Percentiles rank a stretch among this genome's conserved stretches.
These are phyloP conservation scores for Zymoseptoria tritici DNA, from an alignment of 2,329 filamentous ascomycete genomes.

Conservation along the genomic window DNA sequence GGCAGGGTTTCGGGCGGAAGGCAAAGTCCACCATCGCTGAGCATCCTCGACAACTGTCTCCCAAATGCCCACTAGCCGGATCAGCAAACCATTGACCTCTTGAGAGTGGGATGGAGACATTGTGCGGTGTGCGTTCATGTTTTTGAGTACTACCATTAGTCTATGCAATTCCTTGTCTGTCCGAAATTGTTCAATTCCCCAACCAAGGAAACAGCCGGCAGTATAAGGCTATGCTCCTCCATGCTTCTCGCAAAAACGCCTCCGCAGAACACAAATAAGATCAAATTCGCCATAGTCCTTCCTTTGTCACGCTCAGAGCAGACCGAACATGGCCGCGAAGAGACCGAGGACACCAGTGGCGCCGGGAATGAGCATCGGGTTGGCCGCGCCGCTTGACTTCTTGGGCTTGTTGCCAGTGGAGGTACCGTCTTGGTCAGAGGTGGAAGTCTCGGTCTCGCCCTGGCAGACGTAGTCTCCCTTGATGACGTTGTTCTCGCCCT, in stretches of 20 bases:
- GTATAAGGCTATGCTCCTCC: slow-evolving; percentile 8
- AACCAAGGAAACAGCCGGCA: slow-evolving; percentile 8
- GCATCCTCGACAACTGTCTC: not conserved
- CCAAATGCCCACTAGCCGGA: not conserved
- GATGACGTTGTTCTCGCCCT: slow-evolving; percentile 35
- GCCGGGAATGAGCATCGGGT: slow-evolving; percentile 35
- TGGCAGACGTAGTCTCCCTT: slow-evolving; percentile 39
- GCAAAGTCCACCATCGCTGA: no score
- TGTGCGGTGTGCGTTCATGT: not conserved
- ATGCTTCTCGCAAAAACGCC: slow-evolving; percentile 9
- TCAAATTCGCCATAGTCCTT: slow-evolving; percentile 4
- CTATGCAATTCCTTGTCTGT: slow-evolving; percentile 22
- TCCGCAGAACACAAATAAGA: slow-evolving; percentile 16
- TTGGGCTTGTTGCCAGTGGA: slow-evolving; percentile 23
- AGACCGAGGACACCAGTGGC: slow-evolving; percentile 41
- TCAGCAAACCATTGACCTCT: not conserved
- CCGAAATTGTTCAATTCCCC: slow-evolving; percentile 15
- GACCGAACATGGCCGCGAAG: slow-evolving; percentile 40
- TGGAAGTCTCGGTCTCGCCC: slow-evolving; percentile 26
- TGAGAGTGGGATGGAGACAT: not conserved
- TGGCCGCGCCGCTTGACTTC: slow-evolving; percentile 32
- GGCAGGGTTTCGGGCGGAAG: no score
- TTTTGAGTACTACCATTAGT: slow-evolving; percentile 28
- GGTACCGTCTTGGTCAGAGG: slow-evolving; percentile 21
- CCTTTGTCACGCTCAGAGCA: slow-evolving; percentile 32